Percentiles rank a stretch among this genome's conserved stretches.
Evolutionary conservation across 2,329 filamentous ascomycete genomes (phyloP).

Genomic region (Penicillium sp.): DNA sequence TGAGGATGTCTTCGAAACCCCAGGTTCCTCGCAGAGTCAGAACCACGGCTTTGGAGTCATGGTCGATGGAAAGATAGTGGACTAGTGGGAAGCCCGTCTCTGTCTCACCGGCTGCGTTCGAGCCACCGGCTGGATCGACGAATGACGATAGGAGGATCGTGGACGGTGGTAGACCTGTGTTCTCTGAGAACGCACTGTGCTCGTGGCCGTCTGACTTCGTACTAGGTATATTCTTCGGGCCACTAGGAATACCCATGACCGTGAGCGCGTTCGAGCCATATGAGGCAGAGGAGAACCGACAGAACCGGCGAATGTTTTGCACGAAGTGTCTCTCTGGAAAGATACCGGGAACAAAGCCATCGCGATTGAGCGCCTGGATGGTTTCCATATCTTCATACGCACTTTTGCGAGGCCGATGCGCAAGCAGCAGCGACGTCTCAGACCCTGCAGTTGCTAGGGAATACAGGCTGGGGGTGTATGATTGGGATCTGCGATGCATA

Average conservation of each 20-base stretch:
- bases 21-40: constrained; percentile 70
- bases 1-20: constrained; percentile 70
- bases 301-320: constrained; percentile 47
- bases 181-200: constrained; percentile 46
- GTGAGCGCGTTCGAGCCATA: constrained; percentile 48
- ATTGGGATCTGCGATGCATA: constrained; percentile 36
- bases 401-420: constrained; percentile 42
- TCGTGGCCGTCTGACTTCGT: constrained; percentile 40
- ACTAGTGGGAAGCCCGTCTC: constrained; percentile 67
- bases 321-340: constrained; percentile 48
- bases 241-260: constrained; percentile 45
- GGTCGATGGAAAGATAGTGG: constrained; percentile 70
- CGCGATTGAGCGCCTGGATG: constrained; percentile 42
- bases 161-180: constrained; percentile 45
- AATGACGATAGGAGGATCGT: constrained; percentile 65
- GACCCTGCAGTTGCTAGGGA: constrained; percentile 46
- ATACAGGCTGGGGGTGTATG: constrained; percentile 46
- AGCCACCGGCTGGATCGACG: constrained; percentile 66
- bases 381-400: constrained; percentile 48
- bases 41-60: constrained; percentile 68
- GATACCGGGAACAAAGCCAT: constrained; percentile 46
- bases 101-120: constrained; percentile 63
- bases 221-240: constrained; percentile 30
- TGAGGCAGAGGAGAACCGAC: constrained; percentile 48
- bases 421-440: constrained; percentile 46